A percentile compares a stretch with the other conserved stretches of the same genome.
phyloP scores from a whole-genome alignment of 2,329 filamentous ascomycete species.

The Colletotrichum musicola region DNA sequence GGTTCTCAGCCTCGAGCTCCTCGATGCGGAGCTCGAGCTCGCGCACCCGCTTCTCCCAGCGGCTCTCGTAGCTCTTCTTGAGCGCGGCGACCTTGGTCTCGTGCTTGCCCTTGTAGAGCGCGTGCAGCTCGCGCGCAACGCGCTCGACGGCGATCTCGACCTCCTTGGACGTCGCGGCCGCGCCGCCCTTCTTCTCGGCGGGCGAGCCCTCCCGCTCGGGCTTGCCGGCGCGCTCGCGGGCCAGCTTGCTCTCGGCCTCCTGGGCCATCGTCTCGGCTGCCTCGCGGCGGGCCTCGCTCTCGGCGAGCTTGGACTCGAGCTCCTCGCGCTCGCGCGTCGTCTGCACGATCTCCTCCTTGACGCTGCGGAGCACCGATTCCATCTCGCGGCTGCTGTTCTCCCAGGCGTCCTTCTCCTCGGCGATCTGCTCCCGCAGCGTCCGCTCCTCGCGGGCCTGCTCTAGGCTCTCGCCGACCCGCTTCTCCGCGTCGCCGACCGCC shows the following conservation, averaged over 20 bases:
- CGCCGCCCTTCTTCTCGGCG: conserved; percentile 51
- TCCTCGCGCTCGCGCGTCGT: conserved; percentile 86
- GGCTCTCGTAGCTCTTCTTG: conserved; percentile 85
- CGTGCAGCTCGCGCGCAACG: conserved; percentile 92
- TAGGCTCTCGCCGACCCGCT: conserved; percentile 87
- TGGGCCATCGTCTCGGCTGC: conserved; percentile 81
- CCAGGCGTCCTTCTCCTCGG: conserved; percentile 84
- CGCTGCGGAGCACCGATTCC: conserved; percentile 81
- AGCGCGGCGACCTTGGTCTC: conserved; percentile 94
- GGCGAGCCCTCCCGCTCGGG: conserved; percentile 51
- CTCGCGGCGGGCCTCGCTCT: conserved; percentile 79
- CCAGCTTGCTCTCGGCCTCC: conserved; percentile 81
- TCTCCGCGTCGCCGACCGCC: conserved; percentile 90
- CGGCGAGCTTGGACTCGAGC: conserved; percentile 80
- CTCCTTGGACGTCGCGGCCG: conserved; percentile 62
- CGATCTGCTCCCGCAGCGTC: conserved; percentile 76
- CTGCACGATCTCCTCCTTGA: conserved; percentile 84
- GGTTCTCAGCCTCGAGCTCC: conserved; percentile 79
- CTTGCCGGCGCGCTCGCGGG: conserved; percentile 76
- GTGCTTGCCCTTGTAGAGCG: conserved; percentile 96
- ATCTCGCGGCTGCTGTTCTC: conserved; percentile 88
- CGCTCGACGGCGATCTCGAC: conserved; percentile 90
- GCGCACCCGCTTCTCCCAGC: conserved; percentile 89
- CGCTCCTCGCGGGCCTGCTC: conserved; percentile 86
- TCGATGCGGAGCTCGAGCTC: conserved; percentile 81